Base-by-base conservation (phyloP, 257 asterid genomes). In the Ajuga chamaepitys region DNA sequence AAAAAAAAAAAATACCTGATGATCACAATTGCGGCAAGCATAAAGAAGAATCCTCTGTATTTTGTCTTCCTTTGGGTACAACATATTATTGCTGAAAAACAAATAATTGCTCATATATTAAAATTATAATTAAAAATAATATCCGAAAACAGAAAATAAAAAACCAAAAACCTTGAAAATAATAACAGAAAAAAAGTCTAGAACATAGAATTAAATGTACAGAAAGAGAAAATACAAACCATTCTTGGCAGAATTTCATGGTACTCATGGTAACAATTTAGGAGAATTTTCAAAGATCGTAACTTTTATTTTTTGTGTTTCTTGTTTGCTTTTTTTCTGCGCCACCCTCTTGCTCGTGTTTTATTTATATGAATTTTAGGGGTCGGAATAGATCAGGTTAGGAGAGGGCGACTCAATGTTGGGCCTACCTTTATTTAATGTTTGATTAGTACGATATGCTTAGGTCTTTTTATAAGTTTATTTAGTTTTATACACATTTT, bases 161-260 rank as follows among this genome's bases (percentile, higher is more conserved):
- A 35, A 2, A 13, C 25, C 30, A 53, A 64, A 13, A 45, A 17
- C 30, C 24, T 1, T 9, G 42, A 20, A 30, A 30, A 53, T 52
- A 38, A 4, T 21, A 51, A n/a, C 8, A 1, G 14, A 48, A 59
- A 3, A 14, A 13, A 32, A 4, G 1, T n/a, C n/a, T n/a, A n/a
- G n/a, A n/a, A n/a, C n/a, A n/a, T n/a, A n/a, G n/a, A n/a, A n/a
- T n/a, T n/a, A n/a, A n/a, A n/a, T n/a, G n/a, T n/a, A n/a, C n/a
- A n/a, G 25, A 4, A 4, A 17, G 3, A 12, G 4, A 44, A 62
- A 8, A 47, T 7, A 56, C 0, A 38, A 57, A 90, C 99, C 99
- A 90, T 80, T 88, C 96, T 11, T 97, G 94, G 86, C 99, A 94
- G 78, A 94, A 94, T 73, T 88, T 94, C 99, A 94, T 90, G 74